These are phyloP conservation scores for Mallotus repandus DNA, from an alignment of 441 rosid genomes.

Conservation along the genomic window DNA sequence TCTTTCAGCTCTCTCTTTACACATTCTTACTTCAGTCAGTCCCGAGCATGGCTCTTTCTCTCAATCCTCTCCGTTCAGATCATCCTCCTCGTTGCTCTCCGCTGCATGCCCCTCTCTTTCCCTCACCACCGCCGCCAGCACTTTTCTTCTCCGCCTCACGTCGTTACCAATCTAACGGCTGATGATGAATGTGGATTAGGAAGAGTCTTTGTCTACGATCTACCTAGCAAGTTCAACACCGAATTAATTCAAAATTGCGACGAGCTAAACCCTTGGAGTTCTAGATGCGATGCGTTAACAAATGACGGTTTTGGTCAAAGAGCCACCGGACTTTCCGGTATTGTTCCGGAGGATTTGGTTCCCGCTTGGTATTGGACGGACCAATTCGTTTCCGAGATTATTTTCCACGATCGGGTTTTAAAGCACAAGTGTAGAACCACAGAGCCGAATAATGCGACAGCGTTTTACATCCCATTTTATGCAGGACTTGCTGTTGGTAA, in stretches of 20 bases:
- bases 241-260: conserved; percentile 65
- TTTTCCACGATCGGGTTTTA: conserved; percentile 69
- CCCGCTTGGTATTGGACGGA: conserved; percentile 94
- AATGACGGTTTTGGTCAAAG: conserved; percentile 68
- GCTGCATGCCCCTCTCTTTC: conserved; percentile 49
- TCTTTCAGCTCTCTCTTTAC: conserved; percentile 34
- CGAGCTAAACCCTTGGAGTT: conserved; percentile 80
- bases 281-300: conserved; percentile 62
- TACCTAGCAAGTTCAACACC: conserved; percentile 62
- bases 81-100: conserved; percentile 53
- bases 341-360: conserved; percentile 55
- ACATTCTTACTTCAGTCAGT: conserved; percentile 35
- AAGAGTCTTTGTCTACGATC: conserved; percentile 68
- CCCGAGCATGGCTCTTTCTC: conserved; percentile 60
- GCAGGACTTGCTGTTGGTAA: conserved; percentile 93
- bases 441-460: conserved; percentile 68
- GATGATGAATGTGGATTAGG: conserved; percentile 48
- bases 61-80: conserved; percentile 56
- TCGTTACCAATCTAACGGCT: conserved; percentile 10
- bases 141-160: conserved; percentile 27
- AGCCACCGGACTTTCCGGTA: conserved; percentile 46
- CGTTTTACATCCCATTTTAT: conserved; percentile 84
- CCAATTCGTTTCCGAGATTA: conserved; percentile 73
- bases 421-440: conserved; percentile 69
- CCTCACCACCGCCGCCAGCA: conserved; percentile 21